Evolutionary conservation across 2,329 filamentous ascomycete species (phyloP).

Genomic region (Ceratocystis cacaofunesta): DNA sequence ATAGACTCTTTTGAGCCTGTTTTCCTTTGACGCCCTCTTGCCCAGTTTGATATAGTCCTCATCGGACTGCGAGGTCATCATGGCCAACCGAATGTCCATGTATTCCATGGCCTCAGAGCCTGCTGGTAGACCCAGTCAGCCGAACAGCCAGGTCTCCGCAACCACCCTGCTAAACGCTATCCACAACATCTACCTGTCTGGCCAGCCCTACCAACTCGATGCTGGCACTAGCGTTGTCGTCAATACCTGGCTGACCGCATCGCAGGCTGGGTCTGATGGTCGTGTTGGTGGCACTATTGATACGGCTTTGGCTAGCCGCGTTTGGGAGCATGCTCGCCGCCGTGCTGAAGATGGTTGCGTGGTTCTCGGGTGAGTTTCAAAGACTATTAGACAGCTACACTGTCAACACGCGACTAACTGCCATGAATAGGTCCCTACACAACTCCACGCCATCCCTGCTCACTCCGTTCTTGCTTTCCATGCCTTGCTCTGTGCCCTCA

Average conservation of each 20-base stretch:
- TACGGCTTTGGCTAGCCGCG: conserved; percentile 57
- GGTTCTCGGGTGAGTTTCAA: conserved; percentile 57
- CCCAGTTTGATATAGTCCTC: background rate
- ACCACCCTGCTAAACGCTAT: conserved; percentile 84
- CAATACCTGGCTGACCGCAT: conserved; percentile 85
- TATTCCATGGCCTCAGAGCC: conserved; percentile 54
- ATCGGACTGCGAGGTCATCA: conserved; percentile 22
- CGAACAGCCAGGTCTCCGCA: conserved; percentile 65
- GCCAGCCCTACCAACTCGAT: conserved; percentile 73
- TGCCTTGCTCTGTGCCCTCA: conserved; percentile 66
- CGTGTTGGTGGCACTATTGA: conserved; percentile 67
- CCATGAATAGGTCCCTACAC: conserved; percentile 57
- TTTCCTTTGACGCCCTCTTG: background rate
- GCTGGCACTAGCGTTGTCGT: conserved; percentile 82
- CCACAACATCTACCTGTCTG: conserved; percentile 74
- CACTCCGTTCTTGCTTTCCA: conserved; percentile 60
- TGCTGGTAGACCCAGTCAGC: conserved; percentile 35
- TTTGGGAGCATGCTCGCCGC: conserved; percentile 91
- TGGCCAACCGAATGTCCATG: conserved; percentile 54
- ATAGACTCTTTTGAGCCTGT: background rate
- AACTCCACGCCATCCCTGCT: conserved; percentile 75
- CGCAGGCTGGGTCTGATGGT: conserved; percentile 53
- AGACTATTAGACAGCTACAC: background rate
- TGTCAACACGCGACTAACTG: background rate
- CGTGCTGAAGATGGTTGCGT: conserved; percentile 93